Base-by-base conservation (phyloP, 805 yeast species). In the Myxozyma geophila region DNA sequence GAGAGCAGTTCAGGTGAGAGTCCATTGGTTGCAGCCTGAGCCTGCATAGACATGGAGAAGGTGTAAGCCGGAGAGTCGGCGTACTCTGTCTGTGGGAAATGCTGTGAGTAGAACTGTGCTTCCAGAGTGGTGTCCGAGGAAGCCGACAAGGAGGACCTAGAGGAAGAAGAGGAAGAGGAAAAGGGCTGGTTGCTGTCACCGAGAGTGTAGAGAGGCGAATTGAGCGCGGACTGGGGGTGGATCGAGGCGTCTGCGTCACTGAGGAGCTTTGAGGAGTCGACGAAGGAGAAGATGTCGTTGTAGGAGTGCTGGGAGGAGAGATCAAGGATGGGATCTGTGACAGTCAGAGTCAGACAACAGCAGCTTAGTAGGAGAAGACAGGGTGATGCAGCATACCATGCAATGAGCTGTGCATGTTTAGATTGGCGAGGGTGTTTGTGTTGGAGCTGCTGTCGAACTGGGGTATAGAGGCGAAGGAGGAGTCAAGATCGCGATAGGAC, bases 1-100 rank as follows among this genome's bases (percentile, higher is more conserved):
- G 65, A 61, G n/a, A 61, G 23, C 35, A 61, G 58, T 46, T 56
- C 65, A 12, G 65, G 65, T 28, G 65, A 61, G 19, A 61, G 58
- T 17, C 65, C 65, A 15, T 48, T 52, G 7, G 55, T 40, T 9
- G 61, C 65, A 23, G 49, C 43, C 21, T 50, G 54, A n/a, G 64
- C 64, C 8, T 52, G 56, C 8, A 57, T 51, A 6, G 51, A 28
- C 43, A 46, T n/a, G 17, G 50, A 17, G 35, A n/a, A 35, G 15
- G 28, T 47, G 47, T 35, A 46, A 7, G 59, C 35, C 21, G 44
- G 43, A 10, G 37, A n/a, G 7, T 21, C 15, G 10, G 51, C 6
- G 46, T 55, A 53, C n/a, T 21, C 52, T 12, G 37, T n/a, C 12
- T 43, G 43, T 8, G 47, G 19, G 10, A 19, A 19, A 2, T 39